Evolutionary conservation across 1,139 yeast genomes (phyloP), one percentile per base, ranked within the genome.

Genomic region (Arxiozyma slooffiae): DNA sequence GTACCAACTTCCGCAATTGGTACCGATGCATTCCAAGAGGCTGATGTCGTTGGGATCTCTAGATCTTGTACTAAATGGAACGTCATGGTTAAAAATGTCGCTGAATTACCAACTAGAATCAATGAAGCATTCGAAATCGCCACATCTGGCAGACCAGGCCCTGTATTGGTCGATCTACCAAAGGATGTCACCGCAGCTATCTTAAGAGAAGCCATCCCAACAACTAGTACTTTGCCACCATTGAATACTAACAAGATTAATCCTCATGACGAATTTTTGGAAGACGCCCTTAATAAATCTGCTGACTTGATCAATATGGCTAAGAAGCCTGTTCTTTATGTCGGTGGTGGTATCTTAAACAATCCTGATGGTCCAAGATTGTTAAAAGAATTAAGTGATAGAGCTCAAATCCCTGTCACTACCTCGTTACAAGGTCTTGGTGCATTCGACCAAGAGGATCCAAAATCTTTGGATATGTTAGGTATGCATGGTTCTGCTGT

Each of bases 51-150:
- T 48, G 98, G 98, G 63, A 92, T 92, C 64, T 87, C 97, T 8
- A 80, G 98, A 69, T 82, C 96, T 17, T 92, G 98, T 75, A 89
- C 98, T 53, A 92, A 92, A 70, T 92, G 98, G 98, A 94, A 94
- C 68, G 97, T 90, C 45, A 92, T 92, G 98, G 97, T 92, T 53
- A 92, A 87, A 71, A 80, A 80, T 66, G 94, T 92, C 53, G 92
- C 90, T 50, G 98, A 92, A 71, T 76, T 92, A 61, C 98, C 98
- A 56, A 80, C 90, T 64, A 79, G 98, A 67, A 90, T 92, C 66
- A 92, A 92, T 68, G 98, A 92, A 73, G 98, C 98, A 26, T 92
- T 92, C 64, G 97, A 92, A 73, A 92, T 92, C 59, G 98, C 98
- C 55, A 85, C 88, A 45, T 74, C 87, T 54, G 98, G 98, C 50